These are phyloP conservation scores for Gentiana straminea DNA, from an alignment of 257 asterid genomes.

Conservation along the genomic window DNA sequence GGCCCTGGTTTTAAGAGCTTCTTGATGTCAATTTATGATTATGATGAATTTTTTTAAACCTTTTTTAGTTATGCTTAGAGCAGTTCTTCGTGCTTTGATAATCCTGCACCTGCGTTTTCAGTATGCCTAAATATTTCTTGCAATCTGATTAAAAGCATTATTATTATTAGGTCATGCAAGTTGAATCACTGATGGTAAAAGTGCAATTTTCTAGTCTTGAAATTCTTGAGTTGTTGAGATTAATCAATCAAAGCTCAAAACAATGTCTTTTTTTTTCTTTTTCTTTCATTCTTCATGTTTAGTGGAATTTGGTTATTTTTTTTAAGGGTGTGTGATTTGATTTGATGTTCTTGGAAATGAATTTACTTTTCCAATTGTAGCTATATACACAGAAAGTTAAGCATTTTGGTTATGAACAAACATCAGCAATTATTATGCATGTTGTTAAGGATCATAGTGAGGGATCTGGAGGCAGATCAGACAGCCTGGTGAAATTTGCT, in stretches of 20 bases:
- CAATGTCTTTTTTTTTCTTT: slow-evolving; percentile 4
- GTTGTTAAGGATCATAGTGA: slow-evolving; percentile 52
- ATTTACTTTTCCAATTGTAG: slow-evolving; percentile 20
- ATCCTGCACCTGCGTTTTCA: slow-evolving; percentile 3
- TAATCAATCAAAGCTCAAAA: slow-evolving; percentile 26
- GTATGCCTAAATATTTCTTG: slow-evolving; percentile 1
- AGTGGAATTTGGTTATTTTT: not conserved
- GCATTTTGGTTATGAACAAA: slow-evolving; percentile 37
- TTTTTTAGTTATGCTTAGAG: too few relatives aligned
- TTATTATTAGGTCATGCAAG: slow-evolving; percentile 45
- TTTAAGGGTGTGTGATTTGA: not conserved
- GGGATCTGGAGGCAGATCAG: slow-evolving; percentile 59
- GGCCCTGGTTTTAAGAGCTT: not conserved
- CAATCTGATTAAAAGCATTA: slow-evolving; percentile 3
- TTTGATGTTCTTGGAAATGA: not conserved
- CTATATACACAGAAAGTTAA: slow-evolving; percentile 46
- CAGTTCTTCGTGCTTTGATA: too few relatives aligned
- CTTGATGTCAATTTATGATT: not conserved
- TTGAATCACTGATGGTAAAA: slow-evolving; percentile 39
- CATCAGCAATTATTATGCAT: slow-evolving; percentile 37
- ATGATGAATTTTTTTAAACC: too few relatives aligned
- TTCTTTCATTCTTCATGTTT: too few relatives aligned
- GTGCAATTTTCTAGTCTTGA: slow-evolving; percentile 33
- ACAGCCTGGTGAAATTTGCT: slow-evolving; percentile 46
- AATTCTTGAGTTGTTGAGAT: slow-evolving; percentile 46